phyloP scores from a whole-genome alignment of 148 eudicot genomes.

The Suaeda aralocaspica region DNA sequence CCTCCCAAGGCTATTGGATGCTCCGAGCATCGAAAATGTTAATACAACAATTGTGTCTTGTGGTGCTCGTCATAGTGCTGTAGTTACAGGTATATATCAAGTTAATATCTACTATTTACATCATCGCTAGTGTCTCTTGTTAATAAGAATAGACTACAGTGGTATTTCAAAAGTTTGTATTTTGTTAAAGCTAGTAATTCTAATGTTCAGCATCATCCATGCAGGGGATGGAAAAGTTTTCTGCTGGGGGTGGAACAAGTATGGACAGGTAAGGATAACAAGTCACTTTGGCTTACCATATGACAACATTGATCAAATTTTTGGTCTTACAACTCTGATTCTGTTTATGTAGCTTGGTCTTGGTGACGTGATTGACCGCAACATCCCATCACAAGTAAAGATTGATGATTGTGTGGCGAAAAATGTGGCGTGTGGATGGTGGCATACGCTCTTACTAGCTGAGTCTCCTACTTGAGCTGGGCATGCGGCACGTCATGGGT shows the following conservation, averaged over 20 bases:
- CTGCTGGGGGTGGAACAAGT: constrained; percentile 99
- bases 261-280: constrained; percentile 71
- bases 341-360: constrained; percentile 64
- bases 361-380: constrained; percentile 89
- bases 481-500: neutral
- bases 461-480: constrained; percentile 55
- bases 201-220: constrained; percentile 18
- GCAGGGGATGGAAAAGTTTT: constrained; percentile 73
- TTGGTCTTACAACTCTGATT: neutral
- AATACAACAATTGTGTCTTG: constrained; percentile 71
- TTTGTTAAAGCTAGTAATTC: neutral
- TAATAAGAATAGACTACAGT: no score
- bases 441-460: constrained; percentile 92
- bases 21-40: constrained; percentile 65
- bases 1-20: constrained; percentile 78
- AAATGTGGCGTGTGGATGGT: constrained; percentile 93
- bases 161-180: no score
- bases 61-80: constrained; percentile 95
- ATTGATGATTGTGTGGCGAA: constrained; percentile 55
- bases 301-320: neutral
- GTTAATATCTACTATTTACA: neutral
- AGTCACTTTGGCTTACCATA: neutral
- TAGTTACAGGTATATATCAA: constrained; percentile 60
- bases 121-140: no score
- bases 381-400: constrained; percentile 73